phyloP scores from a whole-genome alignment of 768 basidiomycete species.

The Hirschioporus abietinus region DNA sequence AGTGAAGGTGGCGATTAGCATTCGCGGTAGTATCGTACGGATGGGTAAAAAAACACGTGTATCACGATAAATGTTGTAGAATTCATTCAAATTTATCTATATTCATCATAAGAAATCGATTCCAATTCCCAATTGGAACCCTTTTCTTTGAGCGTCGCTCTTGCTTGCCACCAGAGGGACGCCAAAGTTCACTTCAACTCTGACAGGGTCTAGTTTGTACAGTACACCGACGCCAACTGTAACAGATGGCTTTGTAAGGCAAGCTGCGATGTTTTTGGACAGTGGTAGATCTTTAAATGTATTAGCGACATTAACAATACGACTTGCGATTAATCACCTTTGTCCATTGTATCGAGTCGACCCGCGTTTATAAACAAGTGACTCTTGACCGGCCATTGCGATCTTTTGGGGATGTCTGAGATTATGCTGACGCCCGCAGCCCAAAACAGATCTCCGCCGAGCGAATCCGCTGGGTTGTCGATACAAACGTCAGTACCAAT shows the following conservation, averaged over 20 bases:
- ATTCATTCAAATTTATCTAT: background rate
- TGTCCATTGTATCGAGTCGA: conserved; percentile 55
- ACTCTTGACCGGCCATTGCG: conserved; percentile 80
- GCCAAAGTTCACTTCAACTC: conserved; percentile 87
- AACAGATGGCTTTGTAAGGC: conserved; percentile 56
- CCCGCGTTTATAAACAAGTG: conserved; percentile 84
- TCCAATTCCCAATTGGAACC: conserved; percentile 78
- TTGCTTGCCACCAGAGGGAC: conserved; percentile 68
- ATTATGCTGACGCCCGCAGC: conserved; percentile 72
- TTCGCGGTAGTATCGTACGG: background rate
- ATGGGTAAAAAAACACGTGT: background rate
- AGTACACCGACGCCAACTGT: conserved; percentile 80
- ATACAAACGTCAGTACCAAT: conserved; percentile 5
- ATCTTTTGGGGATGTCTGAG: conserved; percentile 63
- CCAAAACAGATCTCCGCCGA: conserved; percentile 83
- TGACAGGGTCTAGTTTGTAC: conserved; percentile 75
- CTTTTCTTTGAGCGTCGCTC: conserved; percentile 62
- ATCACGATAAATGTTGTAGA: background rate
- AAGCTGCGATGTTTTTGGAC: conserved; percentile 32
- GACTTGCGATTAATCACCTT: no score
- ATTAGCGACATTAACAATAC: no score
- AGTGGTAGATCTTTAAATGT: conserved; percentile 33
- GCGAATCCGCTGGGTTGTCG: conserved; percentile 58
- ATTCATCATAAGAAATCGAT: conserved; percentile 59
- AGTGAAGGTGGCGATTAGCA: background rate